phyloP scores from a whole-genome alignment of 2,329 filamentous ascomycete species.

The Xylariaceae sp. region DNA sequence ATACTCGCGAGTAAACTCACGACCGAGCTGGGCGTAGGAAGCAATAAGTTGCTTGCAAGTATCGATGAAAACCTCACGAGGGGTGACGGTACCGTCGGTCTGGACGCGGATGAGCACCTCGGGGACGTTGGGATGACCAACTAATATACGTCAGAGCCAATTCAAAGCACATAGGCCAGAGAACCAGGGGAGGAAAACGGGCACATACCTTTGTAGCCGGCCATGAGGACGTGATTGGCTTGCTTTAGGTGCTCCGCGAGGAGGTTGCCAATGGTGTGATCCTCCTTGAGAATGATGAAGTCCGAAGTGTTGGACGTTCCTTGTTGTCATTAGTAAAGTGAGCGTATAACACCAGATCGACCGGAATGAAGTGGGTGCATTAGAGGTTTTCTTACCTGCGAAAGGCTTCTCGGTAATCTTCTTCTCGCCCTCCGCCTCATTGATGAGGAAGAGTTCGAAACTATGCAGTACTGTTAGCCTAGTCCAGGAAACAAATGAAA shows the following conservation, averaged over 20 bases:
- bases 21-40: conserved; percentile 71
- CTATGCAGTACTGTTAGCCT: conserved; percentile 41
- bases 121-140: conserved; percentile 56
- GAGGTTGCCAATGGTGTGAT: conserved; percentile 91
- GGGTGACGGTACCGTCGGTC: conserved; percentile 81
- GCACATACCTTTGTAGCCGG: conserved; percentile 74
- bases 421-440: conserved; percentile 68
- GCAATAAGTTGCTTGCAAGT: conserved; percentile 78
- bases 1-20: conserved; percentile 89
- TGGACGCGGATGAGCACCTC: conserved; percentile 72
- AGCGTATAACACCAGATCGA: background rate
- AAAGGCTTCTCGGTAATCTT: conserved; percentile 87
- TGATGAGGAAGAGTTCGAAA: conserved; percentile 89
- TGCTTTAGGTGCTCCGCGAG: conserved; percentile 80
- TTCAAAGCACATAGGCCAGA: conserved; percentile 25
- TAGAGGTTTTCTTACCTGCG: conserved; percentile 60
- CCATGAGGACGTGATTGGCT: conserved; percentile 78
- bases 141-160: conserved; percentile 30
- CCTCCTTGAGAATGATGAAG: conserved; percentile 94
- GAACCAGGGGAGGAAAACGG: background rate
- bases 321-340: conserved; percentile 33
- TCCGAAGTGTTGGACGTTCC: conserved; percentile 92
- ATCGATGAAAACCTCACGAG: conserved; percentile 80
- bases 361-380: background rate
- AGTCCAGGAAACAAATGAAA: conserved; percentile 20